A percentile compares a stretch with the other conserved stretches of the same genome.
phyloP scores from a whole-genome alignment of 23 red algal species.

The Gracilaria caudata region DNA sequence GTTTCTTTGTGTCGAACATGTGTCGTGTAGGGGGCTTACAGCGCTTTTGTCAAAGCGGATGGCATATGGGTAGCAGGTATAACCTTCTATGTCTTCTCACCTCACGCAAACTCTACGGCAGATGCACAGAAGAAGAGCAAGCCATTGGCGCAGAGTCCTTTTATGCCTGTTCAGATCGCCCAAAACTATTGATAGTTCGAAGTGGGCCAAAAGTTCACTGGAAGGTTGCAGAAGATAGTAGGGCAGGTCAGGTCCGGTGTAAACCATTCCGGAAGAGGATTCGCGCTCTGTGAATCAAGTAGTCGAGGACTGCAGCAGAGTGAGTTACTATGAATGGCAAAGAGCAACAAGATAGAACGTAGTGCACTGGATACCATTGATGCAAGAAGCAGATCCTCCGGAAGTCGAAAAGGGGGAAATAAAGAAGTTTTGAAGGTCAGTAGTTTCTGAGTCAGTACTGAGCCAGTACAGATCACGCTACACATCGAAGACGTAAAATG shows the following conservation, averaged over 20 bases:
- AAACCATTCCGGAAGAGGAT: slow-evolving; percentile 7
- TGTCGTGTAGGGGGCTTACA: background rate
- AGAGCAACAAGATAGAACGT: slow-evolving; percentile 36
- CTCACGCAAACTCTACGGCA: background rate
- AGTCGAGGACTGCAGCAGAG: slow-evolving; percentile 45
- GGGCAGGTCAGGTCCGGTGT: background rate
- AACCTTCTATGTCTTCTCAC: slow-evolving; percentile 4
- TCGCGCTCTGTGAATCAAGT: background rate
- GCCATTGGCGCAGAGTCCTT: background rate
- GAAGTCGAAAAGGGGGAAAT: background rate
- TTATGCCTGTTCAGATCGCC: background rate
- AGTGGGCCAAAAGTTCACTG: background rate
- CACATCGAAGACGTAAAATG: background rate
- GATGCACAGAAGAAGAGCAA: background rate
- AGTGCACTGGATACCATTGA: slow-evolving; percentile 39
- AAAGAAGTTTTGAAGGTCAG: background rate
- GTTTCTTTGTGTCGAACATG: background rate
- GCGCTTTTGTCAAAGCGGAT: slow-evolving; percentile 10
- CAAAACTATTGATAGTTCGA: background rate
- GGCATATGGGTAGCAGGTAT: background rate
- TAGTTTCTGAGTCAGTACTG: no score
- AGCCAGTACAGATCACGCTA: no score
- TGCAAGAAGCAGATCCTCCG: background rate
- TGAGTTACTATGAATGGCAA: slow-evolving; percentile 62
- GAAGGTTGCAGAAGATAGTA: slow-evolving; percentile 26